Evolutionary conservation across 495 filamentous ascomycete species (phyloP).

Genomic region (Penicillium paradoxum): DNA sequence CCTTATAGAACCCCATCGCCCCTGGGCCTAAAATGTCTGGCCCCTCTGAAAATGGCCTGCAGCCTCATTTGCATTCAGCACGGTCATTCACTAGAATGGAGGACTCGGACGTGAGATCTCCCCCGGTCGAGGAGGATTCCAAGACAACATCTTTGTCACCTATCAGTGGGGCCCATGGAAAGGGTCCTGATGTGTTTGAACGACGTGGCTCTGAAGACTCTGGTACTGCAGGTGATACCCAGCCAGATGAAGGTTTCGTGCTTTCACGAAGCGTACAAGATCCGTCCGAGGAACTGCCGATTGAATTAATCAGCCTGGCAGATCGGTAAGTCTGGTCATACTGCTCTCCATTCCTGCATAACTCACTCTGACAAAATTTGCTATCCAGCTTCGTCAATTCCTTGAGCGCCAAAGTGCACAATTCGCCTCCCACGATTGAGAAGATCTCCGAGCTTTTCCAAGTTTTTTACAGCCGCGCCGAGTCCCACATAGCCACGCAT

Average conservation of each 20-base stretch:
- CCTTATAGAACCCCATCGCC: conserved; percentile 19
- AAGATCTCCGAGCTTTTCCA: conserved; percentile 85
- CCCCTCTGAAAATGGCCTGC: conserved; percentile 24
- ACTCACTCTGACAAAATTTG: neutral
- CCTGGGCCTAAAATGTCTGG: conserved; percentile 24
- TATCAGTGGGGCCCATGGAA: conserved; percentile 29
- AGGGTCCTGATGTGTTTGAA: conserved; percentile 44
- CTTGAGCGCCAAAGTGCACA: conserved; percentile 79
- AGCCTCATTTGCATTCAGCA: conserved; percentile 33
- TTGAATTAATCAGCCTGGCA: conserved; percentile 83
- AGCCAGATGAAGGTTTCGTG: conserved; percentile 39
- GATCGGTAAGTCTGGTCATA: conserved; percentile 59
- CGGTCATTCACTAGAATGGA: conserved; percentile 56
- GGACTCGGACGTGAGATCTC: conserved; percentile 33
- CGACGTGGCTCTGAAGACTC: conserved; percentile 48
- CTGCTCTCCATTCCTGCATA: neutral
- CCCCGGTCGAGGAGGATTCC: conserved; percentile 32
- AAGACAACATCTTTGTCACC: conserved; percentile 19
- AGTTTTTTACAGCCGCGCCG: conserved; percentile 83
- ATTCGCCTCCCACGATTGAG: conserved; percentile 76
- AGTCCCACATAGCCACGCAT: conserved; percentile 80
- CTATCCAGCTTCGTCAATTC: conserved; percentile 78
- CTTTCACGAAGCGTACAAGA: conserved; percentile 49
- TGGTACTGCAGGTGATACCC: conserved; percentile 46
- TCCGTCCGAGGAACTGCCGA: conserved; percentile 80